A percentile compares a stretch with the other conserved stretches of the same genome.
Evolutionary conservation across 805 yeast genomes (phyloP).

Genomic region (Wickerhamomyces rabaulensis): DNA sequence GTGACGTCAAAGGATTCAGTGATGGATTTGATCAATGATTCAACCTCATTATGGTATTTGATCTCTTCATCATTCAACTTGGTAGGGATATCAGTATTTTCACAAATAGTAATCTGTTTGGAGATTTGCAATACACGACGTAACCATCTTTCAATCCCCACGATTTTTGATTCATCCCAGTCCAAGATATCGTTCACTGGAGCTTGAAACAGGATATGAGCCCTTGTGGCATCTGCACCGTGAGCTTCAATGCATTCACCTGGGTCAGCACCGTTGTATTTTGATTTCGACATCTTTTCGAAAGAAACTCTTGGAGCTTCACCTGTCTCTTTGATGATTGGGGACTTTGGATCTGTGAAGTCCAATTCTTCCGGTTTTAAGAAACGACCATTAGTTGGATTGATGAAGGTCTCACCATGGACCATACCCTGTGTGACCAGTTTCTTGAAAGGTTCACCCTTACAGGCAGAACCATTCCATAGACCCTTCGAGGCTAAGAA

Average conservation of each 20-base stretch:
- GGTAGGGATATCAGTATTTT: constrained; percentile 1
- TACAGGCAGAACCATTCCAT: constrained; percentile 55
- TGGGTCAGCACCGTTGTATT: constrained; percentile 93
- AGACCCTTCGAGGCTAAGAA: constrained; percentile 61
- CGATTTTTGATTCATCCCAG: constrained; percentile 88
- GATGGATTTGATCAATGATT: constrained; percentile 41
- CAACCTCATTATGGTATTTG: constrained; percentile 52
- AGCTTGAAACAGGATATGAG: constrained; percentile 89
- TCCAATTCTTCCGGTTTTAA: constrained; percentile 75
- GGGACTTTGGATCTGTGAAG: constrained; percentile 31
- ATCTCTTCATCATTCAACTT: constrained; percentile 40
- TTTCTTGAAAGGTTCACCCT: constrained; percentile 76
- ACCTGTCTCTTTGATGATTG: constrained; percentile 46
- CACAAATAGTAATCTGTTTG: constrained; percentile 8
- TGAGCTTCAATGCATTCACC: constrained; percentile 62
- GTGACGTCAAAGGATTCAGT: constrained; percentile 54
- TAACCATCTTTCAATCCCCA: constrained; percentile 87
- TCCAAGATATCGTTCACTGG: constrained; percentile 75
- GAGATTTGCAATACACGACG: constrained; percentile 41
- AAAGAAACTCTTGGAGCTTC: constrained; percentile 48
- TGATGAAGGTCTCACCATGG: constrained; percentile 77
- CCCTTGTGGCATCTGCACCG: constrained; percentile 94
- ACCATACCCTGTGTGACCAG: constrained; percentile 98
- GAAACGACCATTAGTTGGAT: constrained; percentile 70
- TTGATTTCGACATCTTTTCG: constrained; percentile 97